A percentile compares a stretch with the other conserved stretches of the same genome.
Evolutionary conservation across 805 yeast genomes (phyloP).

Genomic region (Candida michaelii): DNA sequence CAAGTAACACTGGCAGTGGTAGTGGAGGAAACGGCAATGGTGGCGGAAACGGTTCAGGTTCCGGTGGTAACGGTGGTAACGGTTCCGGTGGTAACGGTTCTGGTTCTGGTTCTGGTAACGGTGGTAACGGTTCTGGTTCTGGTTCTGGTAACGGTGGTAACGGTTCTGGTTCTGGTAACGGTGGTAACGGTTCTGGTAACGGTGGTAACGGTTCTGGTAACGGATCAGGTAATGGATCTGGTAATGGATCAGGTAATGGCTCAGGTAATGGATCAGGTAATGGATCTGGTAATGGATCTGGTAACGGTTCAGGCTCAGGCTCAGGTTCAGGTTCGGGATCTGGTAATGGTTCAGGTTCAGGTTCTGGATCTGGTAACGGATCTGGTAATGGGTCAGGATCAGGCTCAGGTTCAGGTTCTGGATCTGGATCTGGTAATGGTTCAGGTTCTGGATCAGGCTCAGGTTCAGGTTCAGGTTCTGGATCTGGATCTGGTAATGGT

Average conservation of each 20-base stretch:
- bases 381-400: neutral
- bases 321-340: neutral
- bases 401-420: neutral
- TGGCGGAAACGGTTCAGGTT: neutral
- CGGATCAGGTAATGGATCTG: neutral
- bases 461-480: too few relatives aligned
- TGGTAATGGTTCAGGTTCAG: neutral
- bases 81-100: slow-evolving; percentile 1
- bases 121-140: neutral
- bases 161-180: neutral
- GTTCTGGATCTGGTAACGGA: neutral
- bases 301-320: neutral
- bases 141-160: neutral
- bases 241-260: neutral
- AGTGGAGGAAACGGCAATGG: neutral
- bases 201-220: neutral
- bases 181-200: neutral
- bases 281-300: neutral
- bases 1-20: neutral
- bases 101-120: slow-evolving; percentile 1
- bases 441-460: too few relatives aligned
- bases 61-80: slow-evolving; percentile 1
- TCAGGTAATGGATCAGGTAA: neutral
- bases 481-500: too few relatives aligned
- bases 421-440: too few relatives aligned